These are phyloP conservation scores for Verticillium isaacii DNA, from an alignment of 2,329 filamentous ascomycete genomes.

Conservation along the genomic window DNA sequence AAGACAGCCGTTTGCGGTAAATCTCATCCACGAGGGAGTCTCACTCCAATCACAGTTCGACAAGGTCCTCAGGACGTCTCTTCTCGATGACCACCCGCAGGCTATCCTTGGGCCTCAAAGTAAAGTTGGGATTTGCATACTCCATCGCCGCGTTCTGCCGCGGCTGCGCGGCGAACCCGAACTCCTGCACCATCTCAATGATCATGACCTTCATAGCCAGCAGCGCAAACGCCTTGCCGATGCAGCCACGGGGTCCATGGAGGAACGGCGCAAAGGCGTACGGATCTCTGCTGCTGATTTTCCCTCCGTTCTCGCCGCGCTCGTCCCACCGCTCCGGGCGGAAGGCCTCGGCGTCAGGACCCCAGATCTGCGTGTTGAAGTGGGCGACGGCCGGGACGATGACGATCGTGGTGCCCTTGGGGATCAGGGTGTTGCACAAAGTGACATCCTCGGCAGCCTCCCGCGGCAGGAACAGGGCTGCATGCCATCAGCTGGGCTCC, in stretches of 20 bases:
- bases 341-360: slow-evolving; percentile 18
- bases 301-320: slow-evolving; percentile 10
- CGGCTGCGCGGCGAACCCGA: slow-evolving; percentile 5
- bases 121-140: slow-evolving; percentile 12
- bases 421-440: slow-evolving; percentile 19
- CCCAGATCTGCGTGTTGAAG: slow-evolving; percentile 22
- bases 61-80: neutral
- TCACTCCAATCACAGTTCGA: neutral
- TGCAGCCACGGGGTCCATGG: slow-evolving; percentile 11
- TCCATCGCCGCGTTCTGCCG: slow-evolving; percentile 3
- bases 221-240: slow-evolving; percentile 12
- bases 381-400: slow-evolving; percentile 19
- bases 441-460: slow-evolving; percentile 19
- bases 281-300: slow-evolving; percentile 5
- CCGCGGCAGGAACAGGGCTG: slow-evolving; percentile 17
- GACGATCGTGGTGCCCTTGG: slow-evolving; percentile 22
- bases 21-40: too few species aligned
- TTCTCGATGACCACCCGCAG: slow-evolving; percentile 6
- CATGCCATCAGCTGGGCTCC: neutral
- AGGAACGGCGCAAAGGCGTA: slow-evolving; percentile 23
- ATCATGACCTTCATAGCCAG: slow-evolving; percentile 11
- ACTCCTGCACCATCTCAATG: slow-evolving; percentile 6
- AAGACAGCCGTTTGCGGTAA: too few species aligned
- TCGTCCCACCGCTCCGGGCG: slow-evolving; percentile 24
- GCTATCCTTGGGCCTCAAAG: slow-evolving; percentile 8